Evolutionary conservation across 2,329 filamentous ascomycete species (phyloP).

Genomic region (Thielaviopsis euricoi): DNA sequence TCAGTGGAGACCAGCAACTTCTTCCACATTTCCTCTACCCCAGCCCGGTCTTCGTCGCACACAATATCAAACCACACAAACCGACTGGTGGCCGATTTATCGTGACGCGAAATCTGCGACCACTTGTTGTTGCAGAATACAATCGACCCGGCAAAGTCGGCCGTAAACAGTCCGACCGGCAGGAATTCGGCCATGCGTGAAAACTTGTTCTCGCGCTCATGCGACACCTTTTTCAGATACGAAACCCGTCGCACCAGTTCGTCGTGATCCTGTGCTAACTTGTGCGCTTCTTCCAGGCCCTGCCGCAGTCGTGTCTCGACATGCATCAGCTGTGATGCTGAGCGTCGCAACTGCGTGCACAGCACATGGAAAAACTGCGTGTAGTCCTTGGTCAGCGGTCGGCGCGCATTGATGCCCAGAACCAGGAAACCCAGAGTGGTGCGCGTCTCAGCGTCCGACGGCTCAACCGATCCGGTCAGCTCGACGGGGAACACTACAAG

Average conservation of each 20-base stretch:
- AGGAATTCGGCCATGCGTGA: conserved; percentile 73
- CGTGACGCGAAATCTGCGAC: conserved; percentile 54
- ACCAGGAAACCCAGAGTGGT: conserved; percentile 7
- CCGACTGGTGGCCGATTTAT: conserved; percentile 38
- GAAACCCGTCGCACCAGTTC: conserved; percentile 48
- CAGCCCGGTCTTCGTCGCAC: conserved; percentile 44
- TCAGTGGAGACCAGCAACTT: conserved; percentile 43
- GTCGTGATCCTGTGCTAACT: conserved; percentile 41
- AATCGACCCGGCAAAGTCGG: conserved; percentile 52
- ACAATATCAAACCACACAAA: conserved; percentile 60
- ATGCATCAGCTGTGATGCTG: conserved; percentile 2
- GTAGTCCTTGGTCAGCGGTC: conserved; percentile 64
- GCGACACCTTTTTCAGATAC: conserved; percentile 30
- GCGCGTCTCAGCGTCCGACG: conserved; percentile 49
- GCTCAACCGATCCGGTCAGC: conserved; percentile 48
- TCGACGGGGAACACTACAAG: conserved; percentile 67
- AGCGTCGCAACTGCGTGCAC: conserved; percentile 4
- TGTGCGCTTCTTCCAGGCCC: conserved; percentile 69
- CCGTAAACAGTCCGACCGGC: conserved; percentile 73
- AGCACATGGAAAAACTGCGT: conserved; percentile 53
- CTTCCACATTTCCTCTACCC: conserved; percentile 44
- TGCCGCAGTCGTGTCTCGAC: conserved; percentile 53
- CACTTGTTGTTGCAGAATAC: conserved; percentile 72
- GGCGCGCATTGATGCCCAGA: conserved; percentile 30
- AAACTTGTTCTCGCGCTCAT: conserved; percentile 60